Evolutionary conservation across 306 rosid species (phyloP).

Genomic region (Vigna unguiculata): DNA sequence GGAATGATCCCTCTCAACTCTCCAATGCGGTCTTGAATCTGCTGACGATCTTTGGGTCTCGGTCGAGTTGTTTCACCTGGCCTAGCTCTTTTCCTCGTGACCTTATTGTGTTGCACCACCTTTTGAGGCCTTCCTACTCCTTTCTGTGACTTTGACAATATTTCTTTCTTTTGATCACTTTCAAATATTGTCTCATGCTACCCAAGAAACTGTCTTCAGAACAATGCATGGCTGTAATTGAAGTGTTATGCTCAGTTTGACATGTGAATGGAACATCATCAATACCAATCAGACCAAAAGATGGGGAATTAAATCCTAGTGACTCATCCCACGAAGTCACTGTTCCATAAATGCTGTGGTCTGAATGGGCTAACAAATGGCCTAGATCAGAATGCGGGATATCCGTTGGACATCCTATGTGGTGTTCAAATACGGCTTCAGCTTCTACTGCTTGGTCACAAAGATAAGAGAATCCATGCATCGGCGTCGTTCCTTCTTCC

Average conservation of each 20-base stretch:
- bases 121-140: constrained; percentile 51
- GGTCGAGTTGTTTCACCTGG: constrained; percentile 82
- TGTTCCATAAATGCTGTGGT: constrained; percentile 42
- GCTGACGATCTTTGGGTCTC: constrained; percentile 93
- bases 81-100: constrained; percentile 68
- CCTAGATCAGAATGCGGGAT: constrained; percentile 41
- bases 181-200: constrained; percentile 44
- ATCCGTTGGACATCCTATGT: constrained; percentile 36
- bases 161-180: constrained; percentile 54
- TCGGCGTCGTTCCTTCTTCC: constrained; percentile 30
- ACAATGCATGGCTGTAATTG: constrained; percentile 19
- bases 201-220: constrained; percentile 21
- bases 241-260: constrained; percentile 40
- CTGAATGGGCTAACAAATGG: constrained; percentile 66
- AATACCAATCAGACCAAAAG: constrained; percentile 48
- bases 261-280: constrained; percentile 34
- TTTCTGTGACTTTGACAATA: constrained; percentile 53
- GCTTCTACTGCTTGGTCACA: constrained; percentile 38
- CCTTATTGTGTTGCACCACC: constrained; percentile 60
- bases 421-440: constrained; percentile 42
- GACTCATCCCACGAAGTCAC: constrained; percentile 50
- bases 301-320: constrained; percentile 45
- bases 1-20: constrained; percentile 89
- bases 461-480: constrained; percentile 38
- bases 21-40: constrained; percentile 87